Conservation (phyloP, 345 rosid species). For the Rhodomyrtus tomentosa region DNA sequence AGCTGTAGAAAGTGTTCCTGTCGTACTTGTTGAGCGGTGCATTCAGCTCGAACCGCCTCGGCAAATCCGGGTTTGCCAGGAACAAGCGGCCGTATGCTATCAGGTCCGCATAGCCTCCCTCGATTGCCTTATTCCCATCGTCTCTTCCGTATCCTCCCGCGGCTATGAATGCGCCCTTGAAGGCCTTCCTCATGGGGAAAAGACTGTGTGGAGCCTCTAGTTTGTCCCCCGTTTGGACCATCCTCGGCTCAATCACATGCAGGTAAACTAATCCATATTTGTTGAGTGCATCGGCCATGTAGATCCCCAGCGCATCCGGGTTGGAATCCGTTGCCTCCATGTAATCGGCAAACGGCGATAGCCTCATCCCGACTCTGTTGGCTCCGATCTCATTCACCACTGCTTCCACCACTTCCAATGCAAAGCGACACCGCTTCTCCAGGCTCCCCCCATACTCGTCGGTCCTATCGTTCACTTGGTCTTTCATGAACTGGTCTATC, state of each 20-base stretch:
- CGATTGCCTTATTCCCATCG: not conserved
- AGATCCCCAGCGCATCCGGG: slow-evolving; percentile 14
- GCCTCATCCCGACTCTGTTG: slow-evolving; percentile 7
- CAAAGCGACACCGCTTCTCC: slow-evolving; percentile 12
- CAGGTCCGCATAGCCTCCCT: not conserved
- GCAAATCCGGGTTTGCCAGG: slow-evolving; percentile 12
- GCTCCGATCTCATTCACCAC: slow-evolving; percentile 6
- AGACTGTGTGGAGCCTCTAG: not conserved
- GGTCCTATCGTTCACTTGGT: slow-evolving; percentile 16
- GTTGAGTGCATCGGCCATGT: slow-evolving; percentile 10
- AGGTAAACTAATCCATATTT: not conserved
- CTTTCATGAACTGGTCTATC: slow-evolving; percentile 46
- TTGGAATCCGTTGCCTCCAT: slow-evolving; percentile 11
- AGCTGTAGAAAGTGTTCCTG: slow-evolving; percentile 1
- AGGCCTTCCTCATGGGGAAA: slow-evolving; percentile 2
- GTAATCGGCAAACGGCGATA: slow-evolving; percentile 7
- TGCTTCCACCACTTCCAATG: slow-evolving; percentile 4
- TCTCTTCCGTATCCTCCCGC: slow-evolving; percentile 6
- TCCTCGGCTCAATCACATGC: slow-evolving; percentile 7
- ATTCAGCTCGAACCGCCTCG: slow-evolving; percentile 6
- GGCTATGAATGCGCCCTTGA: slow-evolving; percentile 6
- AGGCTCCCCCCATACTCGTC: slow-evolving; percentile 21
- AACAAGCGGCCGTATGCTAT: slow-evolving; percentile 5
- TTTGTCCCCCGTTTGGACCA: not conserved
- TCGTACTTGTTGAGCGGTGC: slow-evolving; percentile 5